Conservation (phyloP, 2,329 filamentous ascomycete species). For the Claviceps sp. region DNA sequence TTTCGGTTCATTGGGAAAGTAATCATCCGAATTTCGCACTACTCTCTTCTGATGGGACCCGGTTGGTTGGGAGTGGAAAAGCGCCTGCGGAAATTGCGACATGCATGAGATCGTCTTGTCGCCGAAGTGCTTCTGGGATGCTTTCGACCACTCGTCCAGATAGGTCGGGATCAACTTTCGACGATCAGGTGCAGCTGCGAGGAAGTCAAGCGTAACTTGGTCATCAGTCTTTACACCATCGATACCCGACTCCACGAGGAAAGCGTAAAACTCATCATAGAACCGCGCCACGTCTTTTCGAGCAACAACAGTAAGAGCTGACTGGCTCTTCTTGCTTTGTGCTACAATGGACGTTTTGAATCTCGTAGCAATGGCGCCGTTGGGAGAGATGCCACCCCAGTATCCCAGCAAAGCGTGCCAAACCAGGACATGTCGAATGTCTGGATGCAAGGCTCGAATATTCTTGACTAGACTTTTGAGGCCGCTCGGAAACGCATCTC, state of each 20-base stretch:
- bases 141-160: conserved; percentile 74
- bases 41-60: conserved; percentile 60
- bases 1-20: conserved; percentile 68
- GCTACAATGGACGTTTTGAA: conserved; percentile 62
- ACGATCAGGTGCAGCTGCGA: conserved; percentile 55
- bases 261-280: conserved; percentile 85
- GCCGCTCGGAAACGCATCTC: conserved; percentile 64
- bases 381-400: conserved; percentile 76
- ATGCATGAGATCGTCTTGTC: conserved; percentile 81
- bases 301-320: conserved; percentile 50
- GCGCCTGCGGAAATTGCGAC: conserved; percentile 74
- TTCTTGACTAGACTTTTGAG: conserved; percentile 56
- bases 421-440: conserved; percentile 73
- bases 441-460: conserved; percentile 56
- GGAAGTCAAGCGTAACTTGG: conserved; percentile 76
- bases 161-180: conserved; percentile 60
- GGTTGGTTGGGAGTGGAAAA: conserved; percentile 75
- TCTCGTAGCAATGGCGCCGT: conserved; percentile 57
- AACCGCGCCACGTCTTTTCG: conserved; percentile 61
- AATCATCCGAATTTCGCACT: conserved; percentile 81
- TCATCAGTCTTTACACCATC: conserved; percentile 88
- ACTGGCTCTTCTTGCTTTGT: conserved; percentile 37
- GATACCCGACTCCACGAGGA: conserved; percentile 59
- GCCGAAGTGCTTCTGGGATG: conserved; percentile 64
- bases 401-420: conserved; percentile 89